Evolutionary conservation across 257 asterid genomes (phyloP), one percentile per base, ranked within the genome.

Genomic region (Nicotiana knightiana): DNA sequence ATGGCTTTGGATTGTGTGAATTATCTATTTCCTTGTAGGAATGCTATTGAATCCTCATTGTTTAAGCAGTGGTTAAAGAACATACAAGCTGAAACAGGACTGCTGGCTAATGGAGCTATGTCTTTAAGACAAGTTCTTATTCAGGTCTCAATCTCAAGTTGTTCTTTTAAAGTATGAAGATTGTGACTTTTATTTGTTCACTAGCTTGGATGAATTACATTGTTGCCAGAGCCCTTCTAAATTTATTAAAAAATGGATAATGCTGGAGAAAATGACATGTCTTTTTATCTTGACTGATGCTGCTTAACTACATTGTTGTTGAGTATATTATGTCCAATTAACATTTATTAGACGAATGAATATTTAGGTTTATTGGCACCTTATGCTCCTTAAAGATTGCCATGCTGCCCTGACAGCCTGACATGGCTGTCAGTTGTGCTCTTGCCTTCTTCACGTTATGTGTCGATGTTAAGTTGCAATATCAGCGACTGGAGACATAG

Each of bases 61-160:
- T 93, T 95, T 90, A 91, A 91, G 83, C 94, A 90, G 62, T 95
- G 99, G 99, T 81, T 93, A 89, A 88, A 88, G 83, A 95, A 91
- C 85, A 87, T 93, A 83, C 94, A 93, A 81, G 76, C 90, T 39
- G 92, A 90, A 79, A 88, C 89, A 16, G 99, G 98, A 39, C 71
- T 93, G 86, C 86, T 95, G 62, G 89, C 89, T 82, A 87, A 86
- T 81, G 98, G 97, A 81, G 90, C 83, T 80, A 90, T 92, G 97
- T 86, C 88, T 63, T 71, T 95, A 65, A 87, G 64, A 76, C 90
- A 89, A 87, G 94, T 95, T 70, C 88, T 88, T 78, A 92, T 95
- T 83, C 98, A 95, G 98, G 99, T 95, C 15, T 81, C 1, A 1
- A 16, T 48, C 66, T 70, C 75, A 59, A 79, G n/a, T 28, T 61